phyloP scores from a whole-genome alignment of 2,329 filamentous ascomycete species.

The Xylaria sp. region DNA sequence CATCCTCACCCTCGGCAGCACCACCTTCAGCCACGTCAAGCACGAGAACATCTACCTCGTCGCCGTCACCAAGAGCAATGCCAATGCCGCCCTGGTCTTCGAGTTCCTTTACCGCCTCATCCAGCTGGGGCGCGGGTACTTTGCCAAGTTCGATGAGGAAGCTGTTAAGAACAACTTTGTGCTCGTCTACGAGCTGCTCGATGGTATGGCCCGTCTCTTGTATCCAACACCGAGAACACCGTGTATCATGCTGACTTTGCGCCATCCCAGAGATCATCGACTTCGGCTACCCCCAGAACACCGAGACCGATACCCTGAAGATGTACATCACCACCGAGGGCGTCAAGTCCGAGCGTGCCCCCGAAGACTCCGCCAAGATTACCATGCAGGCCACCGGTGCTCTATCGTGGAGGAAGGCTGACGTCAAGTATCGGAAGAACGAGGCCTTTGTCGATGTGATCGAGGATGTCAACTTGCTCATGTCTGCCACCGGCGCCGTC shows the following conservation, averaged over 20 bases:
- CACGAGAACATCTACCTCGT: slow-evolving; percentile 99
- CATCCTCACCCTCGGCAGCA: slow-evolving; percentile 95
- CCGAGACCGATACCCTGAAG: slow-evolving; percentile 97
- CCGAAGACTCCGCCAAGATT: slow-evolving; percentile 95
- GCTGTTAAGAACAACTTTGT: slow-evolving; percentile 99
- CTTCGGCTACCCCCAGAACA: slow-evolving; percentile 99
- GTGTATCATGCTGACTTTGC: slow-evolving; percentile 14
- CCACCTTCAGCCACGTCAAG: slow-evolving; percentile 99
- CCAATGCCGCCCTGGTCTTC: slow-evolving; percentile 96
- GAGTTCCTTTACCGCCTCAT: slow-evolving; percentile 97
- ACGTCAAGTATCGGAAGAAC: slow-evolving; percentile 99
- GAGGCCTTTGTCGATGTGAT: slow-evolving; percentile 99
- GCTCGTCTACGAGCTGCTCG: slow-evolving; percentile 94
- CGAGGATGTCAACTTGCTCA: slow-evolving; percentile 97
- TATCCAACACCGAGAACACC: not conserved
- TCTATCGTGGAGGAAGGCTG: slow-evolving; percentile 93
- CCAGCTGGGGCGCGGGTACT: slow-evolving; percentile 91
- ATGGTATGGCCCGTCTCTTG: slow-evolving; percentile 66
- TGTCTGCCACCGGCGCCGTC: slow-evolving; percentile 97
- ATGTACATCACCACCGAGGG: slow-evolving; percentile 99
- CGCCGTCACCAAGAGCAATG: slow-evolving; percentile 98
- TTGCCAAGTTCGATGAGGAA: slow-evolving; percentile 99
- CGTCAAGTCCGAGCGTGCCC: slow-evolving; percentile 87
- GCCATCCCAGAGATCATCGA: slow-evolving; percentile 85
- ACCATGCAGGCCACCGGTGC: slow-evolving; percentile 99